Conservation (phyloP, 805 yeast species). For the Candida hungchunana region DNA sequence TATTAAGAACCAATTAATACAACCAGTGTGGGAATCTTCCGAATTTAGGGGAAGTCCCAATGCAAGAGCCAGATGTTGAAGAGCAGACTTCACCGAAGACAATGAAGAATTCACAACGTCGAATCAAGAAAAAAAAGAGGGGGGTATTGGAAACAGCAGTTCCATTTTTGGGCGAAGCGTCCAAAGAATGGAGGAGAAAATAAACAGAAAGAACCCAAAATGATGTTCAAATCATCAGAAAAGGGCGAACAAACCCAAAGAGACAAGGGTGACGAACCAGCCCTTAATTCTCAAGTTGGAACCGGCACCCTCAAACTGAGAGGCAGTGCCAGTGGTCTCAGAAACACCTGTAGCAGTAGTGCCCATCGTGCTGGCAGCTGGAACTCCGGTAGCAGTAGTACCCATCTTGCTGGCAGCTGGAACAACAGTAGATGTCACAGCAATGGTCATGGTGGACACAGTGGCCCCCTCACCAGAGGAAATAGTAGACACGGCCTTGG, state of each 20-base stretch:
- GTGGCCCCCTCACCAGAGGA: background rate
- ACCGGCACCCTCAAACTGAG: background rate
- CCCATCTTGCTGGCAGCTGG: background rate
- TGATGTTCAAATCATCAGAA: background rate
- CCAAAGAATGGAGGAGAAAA: too few species aligned
- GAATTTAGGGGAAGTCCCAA: too few species aligned
- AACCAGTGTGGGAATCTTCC: too few species aligned
- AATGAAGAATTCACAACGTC: too few species aligned
- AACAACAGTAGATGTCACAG: background rate
- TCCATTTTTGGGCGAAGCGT: too few species aligned
- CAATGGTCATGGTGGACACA: conserved; percentile 11
- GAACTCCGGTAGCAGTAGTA: background rate
- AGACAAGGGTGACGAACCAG: background rate
- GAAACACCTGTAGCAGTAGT: background rate
- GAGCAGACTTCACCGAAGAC: too few species aligned
- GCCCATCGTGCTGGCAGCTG: background rate
- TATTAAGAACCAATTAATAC: too few species aligned
- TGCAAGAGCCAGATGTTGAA: too few species aligned
- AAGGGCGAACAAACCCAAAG: background rate
- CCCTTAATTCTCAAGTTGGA: background rate
- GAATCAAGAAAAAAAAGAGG: too few species aligned
- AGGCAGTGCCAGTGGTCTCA: background rate
- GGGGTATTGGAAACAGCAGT: too few species aligned
- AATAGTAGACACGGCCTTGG: conserved; percentile 1
- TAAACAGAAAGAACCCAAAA: too few species aligned